Evolutionary conservation across 164 flowering plant genomes (phyloP).

Genomic region (Platanus orientalis): DNA sequence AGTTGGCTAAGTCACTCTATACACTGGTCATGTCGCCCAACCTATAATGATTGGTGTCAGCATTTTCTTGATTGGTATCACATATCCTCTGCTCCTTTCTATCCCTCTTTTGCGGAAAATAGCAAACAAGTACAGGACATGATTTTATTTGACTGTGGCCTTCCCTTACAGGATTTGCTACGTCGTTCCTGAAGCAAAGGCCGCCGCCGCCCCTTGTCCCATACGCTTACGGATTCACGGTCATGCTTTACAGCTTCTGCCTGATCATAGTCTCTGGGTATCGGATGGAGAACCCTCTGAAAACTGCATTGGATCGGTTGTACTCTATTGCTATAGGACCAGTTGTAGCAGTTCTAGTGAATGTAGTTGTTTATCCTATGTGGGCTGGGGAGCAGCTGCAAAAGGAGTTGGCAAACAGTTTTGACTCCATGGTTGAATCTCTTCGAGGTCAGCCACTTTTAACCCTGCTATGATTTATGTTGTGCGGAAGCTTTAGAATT

Average conservation of each 20-base stretch:
- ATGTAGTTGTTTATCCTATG: slow-evolving; percentile 58
- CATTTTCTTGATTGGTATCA: slow-evolving; percentile 74
- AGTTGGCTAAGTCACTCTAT: slow-evolving; percentile 51
- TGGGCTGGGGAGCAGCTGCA: slow-evolving; percentile 91
- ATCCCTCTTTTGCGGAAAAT: too few species aligned
- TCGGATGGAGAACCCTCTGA: slow-evolving; percentile 62
- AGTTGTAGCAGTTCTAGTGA: slow-evolving; percentile 70
- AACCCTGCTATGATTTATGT: too few species aligned
- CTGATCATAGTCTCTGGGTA: slow-evolving; percentile 74
- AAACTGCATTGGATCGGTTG: slow-evolving; percentile 62
- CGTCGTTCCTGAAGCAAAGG: slow-evolving; percentile 78
- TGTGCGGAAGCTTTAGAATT: too few species aligned
- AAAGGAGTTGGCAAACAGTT: slow-evolving; percentile 52
- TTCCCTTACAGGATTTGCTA: slow-evolving; percentile 44
- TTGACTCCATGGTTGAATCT: slow-evolving; percentile 62
- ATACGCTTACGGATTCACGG: slow-evolving; percentile 79
- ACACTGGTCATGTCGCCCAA: slow-evolving; percentile 42
- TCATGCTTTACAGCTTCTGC: slow-evolving; percentile 74
- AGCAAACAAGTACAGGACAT: too few species aligned
- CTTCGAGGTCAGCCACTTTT: slow-evolving; percentile 48
- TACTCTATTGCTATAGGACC: slow-evolving; percentile 79
- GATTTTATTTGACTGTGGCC: slow-evolving; percentile 5
- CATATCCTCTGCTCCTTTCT: too few species aligned
- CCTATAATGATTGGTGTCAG: slow-evolving; percentile 68
- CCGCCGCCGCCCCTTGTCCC: slow-evolving; percentile 64